These are phyloP conservation scores for Sphenostylis stenocarpa DNA, from an alignment of 306 rosid species.

Conservation along the genomic window DNA sequence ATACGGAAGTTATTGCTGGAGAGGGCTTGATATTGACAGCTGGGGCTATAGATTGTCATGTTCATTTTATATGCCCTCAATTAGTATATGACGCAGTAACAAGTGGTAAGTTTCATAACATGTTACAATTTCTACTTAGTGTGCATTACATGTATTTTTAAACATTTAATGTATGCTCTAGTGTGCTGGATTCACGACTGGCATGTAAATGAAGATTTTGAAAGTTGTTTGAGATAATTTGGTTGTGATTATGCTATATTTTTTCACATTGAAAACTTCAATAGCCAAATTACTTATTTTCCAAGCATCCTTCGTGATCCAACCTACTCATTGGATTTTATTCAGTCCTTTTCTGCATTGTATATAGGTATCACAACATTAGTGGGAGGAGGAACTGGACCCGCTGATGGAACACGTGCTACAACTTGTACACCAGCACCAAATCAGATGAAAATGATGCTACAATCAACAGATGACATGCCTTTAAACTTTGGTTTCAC, in stretches of 20 bases:
- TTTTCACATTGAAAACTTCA: background rate
- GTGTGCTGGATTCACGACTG: background rate
- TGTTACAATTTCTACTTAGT: slow-evolving; percentile 13
- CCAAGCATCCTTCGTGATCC: background rate
- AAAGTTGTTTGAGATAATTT: slow-evolving; percentile 15
- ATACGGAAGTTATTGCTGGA: slow-evolving; percentile 90
- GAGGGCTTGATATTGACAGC: slow-evolving; percentile 89
- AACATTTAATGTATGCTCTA: slow-evolving; percentile 21
- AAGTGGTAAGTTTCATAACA: slow-evolving; percentile 61
- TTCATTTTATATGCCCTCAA: slow-evolving; percentile 94
- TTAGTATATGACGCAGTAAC: slow-evolving; percentile 76
- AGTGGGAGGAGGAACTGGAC: slow-evolving; percentile 98
- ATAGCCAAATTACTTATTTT: background rate
- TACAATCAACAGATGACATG: slow-evolving; percentile 81
- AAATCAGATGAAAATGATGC: slow-evolving; percentile 79
- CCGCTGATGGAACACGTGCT: slow-evolving; percentile 87
- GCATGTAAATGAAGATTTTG: background rate
- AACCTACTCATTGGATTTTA: slow-evolving; percentile 1
- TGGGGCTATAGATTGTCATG: slow-evolving; percentile 94
- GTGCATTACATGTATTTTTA: slow-evolving; percentile 4
- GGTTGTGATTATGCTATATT: slow-evolving; percentile 5
- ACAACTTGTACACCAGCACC: slow-evolving; percentile 94
- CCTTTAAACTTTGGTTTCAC: slow-evolving; percentile 94
- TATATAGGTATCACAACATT: slow-evolving; percentile 81
- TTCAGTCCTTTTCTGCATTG: slow-evolving; percentile 22